phyloP scores from a whole-genome alignment of 139 green algal species.

The Coccomyxa sp. region DNA sequence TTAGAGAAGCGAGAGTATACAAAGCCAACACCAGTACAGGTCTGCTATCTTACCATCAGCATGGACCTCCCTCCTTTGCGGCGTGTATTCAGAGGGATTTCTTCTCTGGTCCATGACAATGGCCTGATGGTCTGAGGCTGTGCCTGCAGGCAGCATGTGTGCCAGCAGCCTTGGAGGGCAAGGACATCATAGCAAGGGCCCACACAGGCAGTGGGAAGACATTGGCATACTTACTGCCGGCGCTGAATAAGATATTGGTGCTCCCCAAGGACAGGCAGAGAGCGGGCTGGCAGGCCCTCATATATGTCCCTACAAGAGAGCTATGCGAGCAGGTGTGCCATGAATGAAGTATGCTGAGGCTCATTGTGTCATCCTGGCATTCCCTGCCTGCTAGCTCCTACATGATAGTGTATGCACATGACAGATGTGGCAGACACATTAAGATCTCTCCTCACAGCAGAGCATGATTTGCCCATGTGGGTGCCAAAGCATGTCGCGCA shows the following conservation, averaged over 20 bases:
- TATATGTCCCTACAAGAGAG: slow-evolving; percentile 92
- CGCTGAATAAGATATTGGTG: slow-evolving; percentile 61
- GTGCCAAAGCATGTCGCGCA: background rate
- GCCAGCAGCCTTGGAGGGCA: slow-evolving; percentile 68
- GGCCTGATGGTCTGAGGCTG: background rate
- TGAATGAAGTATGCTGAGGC: background rate
- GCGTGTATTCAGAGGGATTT: background rate
- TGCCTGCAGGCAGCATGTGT: slow-evolving; percentile 44
- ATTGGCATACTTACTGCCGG: slow-evolving; percentile 82
- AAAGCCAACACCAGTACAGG: slow-evolving; percentile 68
- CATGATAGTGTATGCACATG: too few species aligned
- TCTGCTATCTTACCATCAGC: background rate
- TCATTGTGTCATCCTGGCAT: background rate
- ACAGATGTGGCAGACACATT: too few species aligned
- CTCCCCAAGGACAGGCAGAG: slow-evolving; percentile 12
- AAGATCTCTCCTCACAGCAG: too few species aligned
- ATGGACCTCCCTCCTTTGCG: background rate
- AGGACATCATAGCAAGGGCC: slow-evolving; percentile 75
- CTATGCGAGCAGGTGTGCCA: slow-evolving; percentile 83
- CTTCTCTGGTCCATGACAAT: background rate
- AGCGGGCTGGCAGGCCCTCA: slow-evolving; percentile 61
- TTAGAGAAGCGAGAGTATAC: slow-evolving; percentile 62
- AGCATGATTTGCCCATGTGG: background rate
- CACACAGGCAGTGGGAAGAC: slow-evolving; percentile 88
- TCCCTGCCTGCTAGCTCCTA: too few species aligned